phyloP scores from a whole-genome alignment of 148 eudicot genomes.

The Polygonum maritimum region DNA sequence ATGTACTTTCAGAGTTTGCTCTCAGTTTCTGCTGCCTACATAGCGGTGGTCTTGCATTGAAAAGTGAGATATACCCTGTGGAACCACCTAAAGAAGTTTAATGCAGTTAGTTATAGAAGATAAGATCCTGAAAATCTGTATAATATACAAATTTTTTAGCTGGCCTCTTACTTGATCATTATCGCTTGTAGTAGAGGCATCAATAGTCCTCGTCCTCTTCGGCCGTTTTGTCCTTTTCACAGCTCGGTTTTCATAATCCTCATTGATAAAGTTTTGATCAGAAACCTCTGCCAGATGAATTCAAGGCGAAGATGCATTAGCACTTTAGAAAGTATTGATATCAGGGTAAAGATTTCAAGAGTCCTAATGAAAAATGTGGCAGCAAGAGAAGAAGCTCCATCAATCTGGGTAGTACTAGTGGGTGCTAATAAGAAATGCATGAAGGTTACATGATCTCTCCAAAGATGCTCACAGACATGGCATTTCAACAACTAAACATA shows the following conservation, averaged over 20 bases:
- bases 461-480: neutral
- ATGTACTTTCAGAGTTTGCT: neutral
- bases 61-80: slow-evolving; percentile 11
- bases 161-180: slow-evolving; percentile 23
- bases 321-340: neutral
- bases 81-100: slow-evolving; percentile 27
- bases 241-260: slow-evolving; percentile 27
- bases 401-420: neutral
- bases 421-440: no score
- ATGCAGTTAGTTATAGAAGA: neutral
- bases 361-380: neutral
- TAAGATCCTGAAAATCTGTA: neutral
- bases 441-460: neutral
- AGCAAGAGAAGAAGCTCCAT: neutral
- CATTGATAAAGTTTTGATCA: slow-evolving; percentile 66
- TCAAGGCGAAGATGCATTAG: neutral
- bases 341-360: neutral
- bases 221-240: slow-evolving; percentile 9
- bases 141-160: neutral
- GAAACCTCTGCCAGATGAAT: slow-evolving; percentile 41
- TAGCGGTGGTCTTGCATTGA: neutral
- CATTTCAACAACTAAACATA: neutral
- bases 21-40: neutral
- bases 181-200: slow-evolving; percentile 15
- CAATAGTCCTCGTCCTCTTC: slow-evolving; percentile 31